These are phyloP conservation scores for Nemophila menziesii DNA, from an alignment of 257 asterid genomes.

Conservation along the genomic window DNA sequence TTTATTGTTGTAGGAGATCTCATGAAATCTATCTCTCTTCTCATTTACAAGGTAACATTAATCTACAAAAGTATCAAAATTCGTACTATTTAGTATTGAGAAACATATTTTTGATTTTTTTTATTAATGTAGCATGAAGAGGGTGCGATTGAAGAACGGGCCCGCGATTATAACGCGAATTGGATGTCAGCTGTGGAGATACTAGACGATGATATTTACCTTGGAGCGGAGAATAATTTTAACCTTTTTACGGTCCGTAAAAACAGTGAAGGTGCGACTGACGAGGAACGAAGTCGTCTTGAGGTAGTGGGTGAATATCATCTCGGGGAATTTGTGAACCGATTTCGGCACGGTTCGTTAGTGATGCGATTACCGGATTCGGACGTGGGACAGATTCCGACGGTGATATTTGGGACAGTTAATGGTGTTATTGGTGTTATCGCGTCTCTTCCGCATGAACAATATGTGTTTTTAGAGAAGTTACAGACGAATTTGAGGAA, in stretches of 20 bases:
- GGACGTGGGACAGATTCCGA: conserved; percentile 82
- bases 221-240: conserved; percentile 82
- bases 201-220: conserved; percentile 81
- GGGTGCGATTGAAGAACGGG: conserved; percentile 98
- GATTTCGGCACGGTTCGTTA: conserved; percentile 87
- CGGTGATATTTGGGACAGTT: conserved; percentile 89
- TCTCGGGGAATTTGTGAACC: conserved; percentile 87
- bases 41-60: conserved; percentile 71
- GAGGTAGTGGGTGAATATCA: conserved; percentile 98
- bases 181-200: conserved; percentile 99
- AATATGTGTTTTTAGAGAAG: conserved; percentile 65
- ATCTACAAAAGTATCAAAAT: too few species aligned
- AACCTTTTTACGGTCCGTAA: conserved; percentile 85
- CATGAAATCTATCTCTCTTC: conserved; percentile 89
- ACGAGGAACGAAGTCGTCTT: conserved; percentile 93
- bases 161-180: conserved; percentile 92
- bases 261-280: conserved; percentile 92
- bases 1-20: conserved; percentile 94
- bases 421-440: conserved; percentile 88
- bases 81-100: too few species aligned
- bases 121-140: conserved; percentile 56
- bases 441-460: conserved; percentile 85
- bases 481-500: conserved; percentile 61
- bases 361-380: conserved; percentile 96
- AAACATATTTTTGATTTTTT: too few species aligned